A percentile compares a stretch with the other conserved stretches of the same genome.
Evolutionary conservation across 148 eudicot genomes (phyloP).

Genomic region (Cornus kousa): DNA sequence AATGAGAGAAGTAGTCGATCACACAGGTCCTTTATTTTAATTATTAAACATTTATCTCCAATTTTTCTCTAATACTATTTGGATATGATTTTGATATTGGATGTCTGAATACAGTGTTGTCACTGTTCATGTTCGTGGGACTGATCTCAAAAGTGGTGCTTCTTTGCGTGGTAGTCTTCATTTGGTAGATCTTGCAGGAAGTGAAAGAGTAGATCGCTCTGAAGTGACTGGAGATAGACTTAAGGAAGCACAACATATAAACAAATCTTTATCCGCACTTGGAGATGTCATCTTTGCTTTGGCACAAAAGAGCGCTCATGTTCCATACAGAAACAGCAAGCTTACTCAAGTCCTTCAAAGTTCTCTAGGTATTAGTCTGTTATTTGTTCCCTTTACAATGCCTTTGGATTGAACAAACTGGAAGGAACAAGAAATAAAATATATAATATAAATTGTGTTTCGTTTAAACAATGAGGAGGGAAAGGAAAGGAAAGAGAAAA

Average conservation of each 20-base stretch:
- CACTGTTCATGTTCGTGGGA: constrained; percentile 36
- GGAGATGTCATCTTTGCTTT: constrained; percentile 43
- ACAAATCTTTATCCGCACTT: constrained; percentile 41
- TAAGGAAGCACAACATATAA: constrained; percentile 44
- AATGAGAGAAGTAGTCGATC: constrained; percentile 56
- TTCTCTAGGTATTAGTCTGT: constrained; percentile 26
- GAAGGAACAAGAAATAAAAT: too few species aligned
- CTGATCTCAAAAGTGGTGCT: constrained; percentile 28
- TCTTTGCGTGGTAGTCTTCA: constrained; percentile 37
- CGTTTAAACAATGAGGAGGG: too few species aligned
- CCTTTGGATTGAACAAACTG: too few species aligned
- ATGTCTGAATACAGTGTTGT: constrained; percentile 21
- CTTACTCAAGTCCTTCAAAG: constrained; percentile 44
- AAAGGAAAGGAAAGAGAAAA: too few species aligned
- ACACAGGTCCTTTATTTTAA: constrained; percentile 33
- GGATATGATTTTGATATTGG: constrained; percentile 1
- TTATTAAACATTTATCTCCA: neutral
- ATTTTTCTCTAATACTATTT: neutral
- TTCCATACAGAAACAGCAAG: constrained; percentile 46
- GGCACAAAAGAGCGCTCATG: constrained; percentile 33
- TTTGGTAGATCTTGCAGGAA: constrained; percentile 44
- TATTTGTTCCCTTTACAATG: neutral
- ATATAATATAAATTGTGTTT: too few species aligned
- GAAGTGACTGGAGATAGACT: constrained; percentile 44
- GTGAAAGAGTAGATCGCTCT: constrained; percentile 42